Base-by-base conservation (phyloP, 768 basidiomycete genomes). In the Cystofilobasidium ferigula region DNA sequence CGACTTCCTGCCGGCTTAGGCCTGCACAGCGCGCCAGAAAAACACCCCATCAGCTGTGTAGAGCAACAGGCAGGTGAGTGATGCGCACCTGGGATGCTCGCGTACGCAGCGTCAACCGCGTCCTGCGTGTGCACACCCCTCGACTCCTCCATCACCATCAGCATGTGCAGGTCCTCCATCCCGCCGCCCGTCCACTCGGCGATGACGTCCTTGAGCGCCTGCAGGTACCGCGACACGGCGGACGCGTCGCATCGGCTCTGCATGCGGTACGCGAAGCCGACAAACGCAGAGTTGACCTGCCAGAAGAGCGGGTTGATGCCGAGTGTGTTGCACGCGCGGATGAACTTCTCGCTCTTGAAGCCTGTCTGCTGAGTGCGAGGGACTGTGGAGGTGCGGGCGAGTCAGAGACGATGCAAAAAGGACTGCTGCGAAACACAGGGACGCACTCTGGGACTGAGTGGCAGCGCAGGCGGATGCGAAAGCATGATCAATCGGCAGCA, bases 41-140 rank as follows among this genome's bases (percentile, higher is more conserved):
- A 86, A 71, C 40, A 88, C n/a, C n/a, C n/a, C n/a, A n/a, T n/a
- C n/a, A 77, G 54, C 82, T 81, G 70, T 84, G n/a, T n/a, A 22
- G 45, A 47, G 42, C 4, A 9, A 5, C 4, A 9, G 26, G 4
- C 8, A 9, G 13, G 48, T 51, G 5, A 54, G 28, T 6, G 28
- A 16, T 26, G 32, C 51, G 51, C 51, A 54, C 51, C 30, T 7
- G 58, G 58, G 43, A 67, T 18, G 35, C 4, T 16, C 34, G 56
- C 65, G 42, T 57, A 67, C 22, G 65, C 65, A 6, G 12, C 26
- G 40, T 67, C 61, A 22, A 67, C 40, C 54, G 56, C 65, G 22
- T 24, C 28, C 26, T 48, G 51, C 30, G 60, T 45, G 34, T 34
- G 24, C 42, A 53, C 26, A 12, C 65, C 65, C 32, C 35, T 62